These are phyloP conservation scores for Flaveria ramosissima DNA, from an alignment of 129 eudicot genomes.

Conservation along the genomic window DNA sequence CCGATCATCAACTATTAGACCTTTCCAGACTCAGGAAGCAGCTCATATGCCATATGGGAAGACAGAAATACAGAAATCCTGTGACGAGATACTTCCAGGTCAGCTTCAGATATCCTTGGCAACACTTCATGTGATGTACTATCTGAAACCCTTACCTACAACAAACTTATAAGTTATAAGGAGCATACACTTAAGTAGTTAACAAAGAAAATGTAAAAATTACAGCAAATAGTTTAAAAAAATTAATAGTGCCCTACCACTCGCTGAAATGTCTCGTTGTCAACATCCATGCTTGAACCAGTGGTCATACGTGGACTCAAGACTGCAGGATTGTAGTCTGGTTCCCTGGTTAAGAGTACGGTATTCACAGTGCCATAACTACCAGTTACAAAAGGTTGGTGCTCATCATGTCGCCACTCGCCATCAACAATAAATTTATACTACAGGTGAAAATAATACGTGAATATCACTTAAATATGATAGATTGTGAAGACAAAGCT, in stretches of 20 bases:
- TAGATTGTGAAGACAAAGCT: constrained; percentile 6
- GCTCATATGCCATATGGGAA: constrained; percentile 73
- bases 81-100: constrained; percentile 68
- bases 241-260: constrained; percentile 48
- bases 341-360: constrained; percentile 62
- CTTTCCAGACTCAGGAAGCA: constrained; percentile 97
- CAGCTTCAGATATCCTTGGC: constrained; percentile 67
- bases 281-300: constrained; percentile 89
- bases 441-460: constrained; percentile 40
- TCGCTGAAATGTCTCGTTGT: constrained; percentile 72
- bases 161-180: constrained; percentile 1
- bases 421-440: constrained; percentile 93
- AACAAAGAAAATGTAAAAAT: constrained; percentile 10
- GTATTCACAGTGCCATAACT: constrained; percentile 72
- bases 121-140: constrained; percentile 52
- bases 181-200: background rate
- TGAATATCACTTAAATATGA: constrained; percentile 7
- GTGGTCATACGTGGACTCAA: constrained; percentile 49
- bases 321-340: constrained; percentile 53
- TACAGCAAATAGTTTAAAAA: constrained; percentile 9
- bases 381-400: constrained; percentile 71
- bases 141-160: constrained; percentile 68
- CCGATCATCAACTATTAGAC: constrained; percentile 36
- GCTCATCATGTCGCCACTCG: constrained; percentile 91
- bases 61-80: constrained; percentile 68